Evolutionary conservation across 139 green algal species (phyloP).

Genomic region (Micromonas pusilla): DNA sequence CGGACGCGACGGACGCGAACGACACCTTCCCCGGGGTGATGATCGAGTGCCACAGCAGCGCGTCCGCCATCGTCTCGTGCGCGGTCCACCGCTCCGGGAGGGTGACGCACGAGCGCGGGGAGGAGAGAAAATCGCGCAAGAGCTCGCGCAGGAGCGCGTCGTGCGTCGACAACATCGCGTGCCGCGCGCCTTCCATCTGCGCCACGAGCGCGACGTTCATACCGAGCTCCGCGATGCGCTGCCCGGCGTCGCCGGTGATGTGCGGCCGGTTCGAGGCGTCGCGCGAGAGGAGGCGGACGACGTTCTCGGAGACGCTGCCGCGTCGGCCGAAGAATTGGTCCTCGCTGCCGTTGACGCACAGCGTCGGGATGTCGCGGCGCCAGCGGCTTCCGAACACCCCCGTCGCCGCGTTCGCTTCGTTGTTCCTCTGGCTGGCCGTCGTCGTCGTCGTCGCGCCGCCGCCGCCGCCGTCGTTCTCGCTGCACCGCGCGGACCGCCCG

Average conservation of each 20-base stretch:
- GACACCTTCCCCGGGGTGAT: not conserved
- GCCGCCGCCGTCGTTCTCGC: too few species aligned
- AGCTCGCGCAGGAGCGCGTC: not conserved
- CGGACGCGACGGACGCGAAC: not conserved
- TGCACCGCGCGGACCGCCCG: too few species aligned
- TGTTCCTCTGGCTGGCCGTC: not conserved
- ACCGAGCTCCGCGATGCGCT: not conserved
- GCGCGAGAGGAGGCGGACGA: not conserved
- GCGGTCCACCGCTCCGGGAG: not conserved
- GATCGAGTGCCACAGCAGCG: not conserved
- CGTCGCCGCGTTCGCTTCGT: not conserved
- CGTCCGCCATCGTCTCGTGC: not conserved
- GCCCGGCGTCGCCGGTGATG: not conserved
- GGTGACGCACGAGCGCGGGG: not conserved
- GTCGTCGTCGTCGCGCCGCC: too few species aligned
- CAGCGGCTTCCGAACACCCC: not conserved
- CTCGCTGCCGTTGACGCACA: constrained; percentile 11
- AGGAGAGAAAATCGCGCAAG: not conserved
- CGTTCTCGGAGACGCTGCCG: not conserved
- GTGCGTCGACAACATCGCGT: not conserved
- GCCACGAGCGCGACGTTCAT: not conserved
- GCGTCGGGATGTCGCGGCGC: not conserved
- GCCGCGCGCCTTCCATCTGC: not conserved
- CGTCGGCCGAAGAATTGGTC: constrained; percentile 1
- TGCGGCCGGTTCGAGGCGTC: not conserved